These are phyloP conservation scores for Penicillium egyptiacum DNA, from an alignment of 495 filamentous ascomycete genomes.

Conservation along the genomic window DNA sequence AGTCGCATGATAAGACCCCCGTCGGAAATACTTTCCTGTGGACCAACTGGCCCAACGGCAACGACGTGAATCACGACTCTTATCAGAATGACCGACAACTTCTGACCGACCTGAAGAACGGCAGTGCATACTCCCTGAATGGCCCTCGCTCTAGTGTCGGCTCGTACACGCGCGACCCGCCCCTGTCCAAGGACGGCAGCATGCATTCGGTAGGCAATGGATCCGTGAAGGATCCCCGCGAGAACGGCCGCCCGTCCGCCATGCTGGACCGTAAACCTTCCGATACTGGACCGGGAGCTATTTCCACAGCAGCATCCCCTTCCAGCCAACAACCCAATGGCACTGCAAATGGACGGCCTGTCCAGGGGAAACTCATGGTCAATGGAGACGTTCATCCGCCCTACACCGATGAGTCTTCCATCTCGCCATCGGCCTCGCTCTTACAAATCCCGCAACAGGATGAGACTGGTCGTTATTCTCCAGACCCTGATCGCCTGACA, in stretches of 20 bases:
- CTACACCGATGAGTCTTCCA: conserved; percentile 35
- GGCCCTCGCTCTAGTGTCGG: conserved; percentile 49
- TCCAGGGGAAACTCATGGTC: conserved; percentile 37
- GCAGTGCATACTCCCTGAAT: conserved; percentile 49
- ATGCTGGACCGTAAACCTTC: conserved; percentile 39
- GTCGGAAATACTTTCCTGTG: conserved; percentile 50
- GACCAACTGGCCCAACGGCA: conserved; percentile 48
- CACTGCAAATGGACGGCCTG: conserved; percentile 26
- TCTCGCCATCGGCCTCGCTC: conserved; percentile 31
- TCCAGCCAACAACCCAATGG: conserved; percentile 40
- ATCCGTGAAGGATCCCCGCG: conserved; percentile 38
- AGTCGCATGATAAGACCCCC: conserved; percentile 47
- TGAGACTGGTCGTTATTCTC: conserved; percentile 39
- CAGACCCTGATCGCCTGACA: conserved; percentile 42
- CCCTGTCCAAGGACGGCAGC: conserved; percentile 54
- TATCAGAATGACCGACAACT: conserved; percentile 40
- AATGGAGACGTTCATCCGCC: conserved; percentile 44
- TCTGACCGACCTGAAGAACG: conserved; percentile 40
- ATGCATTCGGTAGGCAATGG: conserved; percentile 52
- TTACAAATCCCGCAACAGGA: conserved; percentile 39
- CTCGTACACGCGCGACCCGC: conserved; percentile 50
- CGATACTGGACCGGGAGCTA: conserved; percentile 35
- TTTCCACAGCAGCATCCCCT: conserved; percentile 31
- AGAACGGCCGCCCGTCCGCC: conserved; percentile 42
- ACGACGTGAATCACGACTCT: conserved; percentile 36